Percentiles rank a stretch among this genome's conserved stretches.
These are phyloP conservation scores for Aulographum hederae DNA, from an alignment of 2,329 filamentous ascomycete species.

Conservation along the genomic window DNA sequence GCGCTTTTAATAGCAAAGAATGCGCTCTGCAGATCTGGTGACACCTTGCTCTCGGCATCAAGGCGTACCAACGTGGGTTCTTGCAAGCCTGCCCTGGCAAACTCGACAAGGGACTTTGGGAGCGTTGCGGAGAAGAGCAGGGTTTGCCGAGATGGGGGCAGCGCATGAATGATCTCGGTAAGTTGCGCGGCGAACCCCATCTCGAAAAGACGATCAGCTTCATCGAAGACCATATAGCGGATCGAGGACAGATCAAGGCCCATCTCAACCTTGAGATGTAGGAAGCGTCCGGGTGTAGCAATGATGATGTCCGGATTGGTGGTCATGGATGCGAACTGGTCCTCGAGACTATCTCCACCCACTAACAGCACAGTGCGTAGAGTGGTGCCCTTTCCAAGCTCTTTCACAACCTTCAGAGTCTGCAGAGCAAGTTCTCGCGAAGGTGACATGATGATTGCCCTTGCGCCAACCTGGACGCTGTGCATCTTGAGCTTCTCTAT, in stretches of 20 bases:
- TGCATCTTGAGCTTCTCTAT: constrained; percentile 83
- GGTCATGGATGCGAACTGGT: constrained; percentile 85
- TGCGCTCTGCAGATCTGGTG: constrained; percentile 83
- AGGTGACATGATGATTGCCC: constrained; percentile 77
- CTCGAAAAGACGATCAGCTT: constrained; percentile 91
- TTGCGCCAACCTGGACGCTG: constrained; percentile 67
- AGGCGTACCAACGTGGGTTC: constrained; percentile 80
- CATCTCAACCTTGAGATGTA: constrained; percentile 98
- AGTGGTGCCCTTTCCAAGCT: constrained; percentile 78
- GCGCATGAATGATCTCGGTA: constrained; percentile 76
- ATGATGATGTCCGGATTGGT: constrained; percentile 95
- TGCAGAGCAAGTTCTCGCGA: constrained; percentile 89
- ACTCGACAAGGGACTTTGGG: constrained; percentile 87
- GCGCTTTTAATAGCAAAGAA: constrained; percentile 87
- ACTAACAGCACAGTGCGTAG: constrained; percentile 79
- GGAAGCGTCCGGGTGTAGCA: constrained; percentile 85
- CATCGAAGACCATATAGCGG: constrained; percentile 90
- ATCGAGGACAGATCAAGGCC: constrained; percentile 75
- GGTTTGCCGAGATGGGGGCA: constrained; percentile 74
- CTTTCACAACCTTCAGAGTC: constrained; percentile 91
- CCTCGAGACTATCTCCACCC: constrained; percentile 87
- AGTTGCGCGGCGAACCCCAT: constrained; percentile 96
- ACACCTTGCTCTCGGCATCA: constrained; percentile 90
- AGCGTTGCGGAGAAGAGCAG: constrained; percentile 89
- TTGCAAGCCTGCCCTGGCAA: constrained; percentile 80